Evolutionary conservation across 495 filamentous ascomycete genomes (phyloP), one percentile per base, ranked within the genome.

Genomic region (Penicillium canescens): DNA sequence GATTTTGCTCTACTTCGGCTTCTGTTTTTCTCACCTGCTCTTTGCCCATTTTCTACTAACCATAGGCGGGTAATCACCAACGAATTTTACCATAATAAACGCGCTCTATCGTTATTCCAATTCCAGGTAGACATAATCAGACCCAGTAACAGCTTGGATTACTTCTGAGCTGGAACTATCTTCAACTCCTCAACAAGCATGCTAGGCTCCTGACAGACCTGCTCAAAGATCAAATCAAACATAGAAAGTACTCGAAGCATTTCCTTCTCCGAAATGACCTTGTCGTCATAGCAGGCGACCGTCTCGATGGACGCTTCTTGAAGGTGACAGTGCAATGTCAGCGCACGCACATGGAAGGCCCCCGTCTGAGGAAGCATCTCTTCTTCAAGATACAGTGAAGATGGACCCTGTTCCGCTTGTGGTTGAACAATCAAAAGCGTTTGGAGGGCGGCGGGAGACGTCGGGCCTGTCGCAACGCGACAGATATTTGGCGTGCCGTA

Each of bases 321-420:
- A 24, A 48, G 45, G 16, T 48, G 35, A 13, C 45, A 48, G 18
- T 48, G 45, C 3, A 48, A n/a, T 0, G 45, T 36, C 33, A 48
- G 33, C 13, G 33, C 45, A n/a, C 45, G 45, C 0, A 37, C 45
- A 26, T 48, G 45, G 33, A 48, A 48, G 0, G 45, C 45, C 4
- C 45, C 45, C 12, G 45, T 38, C 33, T 48, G 45, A 37, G 45
- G 45, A 37, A 48, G 45, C 33, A 48, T 14, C 35, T 48, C 45
- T 23, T 48, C 14, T 23, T 48, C 33, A 11, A 23, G 38, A 13
- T 38, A 48, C 20, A 48, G 16, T 12, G 45, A 37, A n/a, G 45
- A 37, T 39, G 45, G 45, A 8, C 7, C 8, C 12, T 48, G 14
- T n/a, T 18, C 14, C n/a, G 1, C 14, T 24, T 48, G 45, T 4